These are phyloP conservation scores for Penicillium frequentans DNA, from an alignment of 2,329 filamentous ascomycete genomes.

Conservation along the genomic window DNA sequence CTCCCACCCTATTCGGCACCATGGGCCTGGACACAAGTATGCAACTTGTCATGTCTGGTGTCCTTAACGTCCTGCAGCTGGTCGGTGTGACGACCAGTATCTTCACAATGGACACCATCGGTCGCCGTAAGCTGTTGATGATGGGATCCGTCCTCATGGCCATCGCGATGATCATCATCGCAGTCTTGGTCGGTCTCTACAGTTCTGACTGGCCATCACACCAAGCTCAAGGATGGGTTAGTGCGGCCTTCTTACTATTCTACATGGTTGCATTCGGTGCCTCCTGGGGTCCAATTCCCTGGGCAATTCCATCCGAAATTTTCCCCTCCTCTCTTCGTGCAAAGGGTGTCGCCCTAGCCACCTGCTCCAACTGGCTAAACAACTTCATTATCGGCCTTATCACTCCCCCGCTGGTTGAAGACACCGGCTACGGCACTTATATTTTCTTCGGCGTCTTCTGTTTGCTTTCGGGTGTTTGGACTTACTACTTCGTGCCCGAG, in stretches of 20 bases:
- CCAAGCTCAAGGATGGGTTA: constrained; percentile 54
- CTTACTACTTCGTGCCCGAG: constrained; percentile 57
- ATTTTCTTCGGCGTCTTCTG: constrained; percentile 62
- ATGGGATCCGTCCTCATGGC: constrained; percentile 48
- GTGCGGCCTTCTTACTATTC: constrained; percentile 60
- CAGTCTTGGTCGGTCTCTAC: constrained; percentile 56
- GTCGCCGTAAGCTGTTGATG: constrained; percentile 49
- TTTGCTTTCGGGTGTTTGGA: constrained; percentile 52
- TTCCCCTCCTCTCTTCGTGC: constrained; percentile 61
- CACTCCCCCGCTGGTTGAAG: constrained; percentile 63
- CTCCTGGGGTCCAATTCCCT: constrained; percentile 56
- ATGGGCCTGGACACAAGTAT: constrained; percentile 47
- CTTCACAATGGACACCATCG: constrained; percentile 51
- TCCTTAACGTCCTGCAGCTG: constrained; percentile 53
- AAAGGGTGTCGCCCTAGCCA: constrained; percentile 66
- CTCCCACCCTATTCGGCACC: constrained; percentile 58
- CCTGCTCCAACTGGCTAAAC: constrained; percentile 64
- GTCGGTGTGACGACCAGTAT: constrained; percentile 49
- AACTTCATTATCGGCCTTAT: constrained; percentile 66
- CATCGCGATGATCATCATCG: constrained; percentile 52
- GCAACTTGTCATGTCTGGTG: constrained; percentile 55
- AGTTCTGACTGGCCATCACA: constrained; percentile 53
- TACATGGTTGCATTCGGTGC: constrained; percentile 65
- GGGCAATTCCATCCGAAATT: constrained; percentile 57
- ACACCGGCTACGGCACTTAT: constrained; percentile 55